Base-by-base conservation (phyloP, 768 basidiomycete genomes). In the Leccinum variicolor region DNA sequence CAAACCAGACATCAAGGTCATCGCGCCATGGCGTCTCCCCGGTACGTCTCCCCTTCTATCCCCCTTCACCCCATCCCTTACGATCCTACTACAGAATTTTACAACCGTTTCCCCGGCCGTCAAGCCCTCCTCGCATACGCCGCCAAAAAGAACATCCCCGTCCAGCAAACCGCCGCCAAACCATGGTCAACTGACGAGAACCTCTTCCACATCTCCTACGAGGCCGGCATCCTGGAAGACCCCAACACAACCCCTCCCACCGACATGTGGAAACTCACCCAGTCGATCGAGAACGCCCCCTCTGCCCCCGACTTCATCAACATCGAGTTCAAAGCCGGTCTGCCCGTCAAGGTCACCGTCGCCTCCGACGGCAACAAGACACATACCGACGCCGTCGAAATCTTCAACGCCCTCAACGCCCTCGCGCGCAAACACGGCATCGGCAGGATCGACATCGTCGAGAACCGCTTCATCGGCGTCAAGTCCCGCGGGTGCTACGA, bases 151-250 rank as follows among this genome's bases (percentile, higher is more conserved):
- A 74, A 84, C 50, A 96, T 99, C 63, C 94, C 94, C 55, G 95
- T 99, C 59, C 82, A 86, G 62, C 97, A 99, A 77, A 99, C 97
- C 48, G 83, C 90, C 11, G 83, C 95, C 55, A 98, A 98, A 77
- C 96, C 97, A 36, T 99, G 97, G 97, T 98, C 96, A 3, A 99
- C 97, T 6, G 96, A 99, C 73, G 97, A 98, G 78, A 99, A 98
- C 78, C 82, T 99, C 50, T 98, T 96, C 87, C 97, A 99, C 80
- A 99, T 98, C 76, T 98, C 97, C 17, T 99, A 98, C 77, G 97
- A 99, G 75, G 96, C 97, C 11, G 97, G 96, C 47, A 98, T 99
- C 73, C 86, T 99, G 62, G 97, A 99, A 74, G 90, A 98, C 70
- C 97, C 97, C 62, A 85, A 96, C 80, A 86, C 79, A 58, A 98